Percentiles rank a stretch among this genome's conserved stretches.
Evolutionary conservation across 441 rosid species (phyloP).

Genomic region (Euphorbia corollata): DNA sequence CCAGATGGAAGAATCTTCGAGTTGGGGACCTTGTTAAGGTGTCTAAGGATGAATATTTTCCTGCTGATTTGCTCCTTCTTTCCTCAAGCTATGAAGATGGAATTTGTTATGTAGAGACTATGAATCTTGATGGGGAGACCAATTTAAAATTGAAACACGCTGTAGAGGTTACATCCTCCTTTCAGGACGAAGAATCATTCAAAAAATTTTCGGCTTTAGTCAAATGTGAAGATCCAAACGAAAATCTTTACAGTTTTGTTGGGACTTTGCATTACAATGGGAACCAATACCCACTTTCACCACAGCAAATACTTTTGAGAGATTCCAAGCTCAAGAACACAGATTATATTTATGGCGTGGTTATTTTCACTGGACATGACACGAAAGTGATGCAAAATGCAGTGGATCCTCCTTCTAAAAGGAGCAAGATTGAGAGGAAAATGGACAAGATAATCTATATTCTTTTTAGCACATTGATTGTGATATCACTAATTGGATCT

Average conservation of each 20-base stretch:
- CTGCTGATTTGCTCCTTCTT: slow-evolving; percentile 81
- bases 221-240: slow-evolving; percentile 89
- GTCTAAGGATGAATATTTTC: slow-evolving; percentile 70
- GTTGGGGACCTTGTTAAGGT: slow-evolving; percentile 84
- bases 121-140: slow-evolving; percentile 96
- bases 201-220: slow-evolving; percentile 42
- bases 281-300: slow-evolving; percentile 51
- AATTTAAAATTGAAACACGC: slow-evolving; percentile 75
- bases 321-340: slow-evolving; percentile 86
- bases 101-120: slow-evolving; percentile 90
- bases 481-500: slow-evolving; percentile 57
- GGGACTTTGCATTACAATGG: slow-evolving; percentile 47
- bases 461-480: slow-evolving; percentile 63
- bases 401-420: slow-evolving; percentile 81
- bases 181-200: slow-evolving; percentile 39
- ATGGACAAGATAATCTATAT: slow-evolving; percentile 73
- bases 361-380: slow-evolving; percentile 86
- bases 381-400: slow-evolving; percentile 95
- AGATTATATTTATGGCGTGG: slow-evolving; percentile 61
- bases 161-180: slow-evolving; percentile 43
- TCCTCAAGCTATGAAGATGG: slow-evolving; percentile 82
- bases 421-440: slow-evolving; percentile 79
- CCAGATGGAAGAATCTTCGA: slow-evolving; percentile 67
- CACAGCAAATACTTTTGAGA: slow-evolving; percentile 71
- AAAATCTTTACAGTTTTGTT: slow-evolving; percentile 67